Conservation (phyloP, 495 filamentous ascomycete species). For the Daldinia decipiens region DNA sequence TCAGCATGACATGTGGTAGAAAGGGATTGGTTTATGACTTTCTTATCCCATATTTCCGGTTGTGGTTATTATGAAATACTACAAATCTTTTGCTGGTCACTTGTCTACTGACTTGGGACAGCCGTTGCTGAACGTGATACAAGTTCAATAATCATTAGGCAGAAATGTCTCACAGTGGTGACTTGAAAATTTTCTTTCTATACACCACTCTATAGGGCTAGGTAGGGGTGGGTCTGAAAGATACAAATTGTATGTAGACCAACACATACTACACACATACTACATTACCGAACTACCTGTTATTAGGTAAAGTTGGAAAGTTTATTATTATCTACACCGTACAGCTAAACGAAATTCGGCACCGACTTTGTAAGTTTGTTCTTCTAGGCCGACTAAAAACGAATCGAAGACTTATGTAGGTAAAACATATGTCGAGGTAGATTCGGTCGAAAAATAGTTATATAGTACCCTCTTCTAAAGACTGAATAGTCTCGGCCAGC, state of each 20-base stretch:
- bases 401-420: background rate
- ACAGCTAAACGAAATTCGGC: background rate
- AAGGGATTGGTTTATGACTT: background rate
- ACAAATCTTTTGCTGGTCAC: background rate
- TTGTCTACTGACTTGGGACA: background rate
- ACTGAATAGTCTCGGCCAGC: background rate
- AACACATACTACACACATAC: constrained; percentile 2
- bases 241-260: background rate
- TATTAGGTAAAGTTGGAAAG: background rate
- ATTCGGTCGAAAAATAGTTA: background rate
- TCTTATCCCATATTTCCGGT: background rate
- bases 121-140: background rate
- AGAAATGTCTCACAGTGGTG: background rate
- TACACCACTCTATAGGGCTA: background rate
- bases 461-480: background rate
- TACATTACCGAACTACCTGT: background rate
- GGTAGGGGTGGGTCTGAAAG: background rate
- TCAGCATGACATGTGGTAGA: background rate
- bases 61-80: background rate
- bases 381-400: background rate
- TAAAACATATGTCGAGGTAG: background rate
- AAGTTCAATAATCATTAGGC: constrained; percentile 2
- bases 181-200: constrained; percentile 6
- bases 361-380: background rate
- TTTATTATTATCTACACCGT: background rate